phyloP scores from a whole-genome alignment of 164 flowering plant genomes.

The Euptelea pleiosperma region DNA sequence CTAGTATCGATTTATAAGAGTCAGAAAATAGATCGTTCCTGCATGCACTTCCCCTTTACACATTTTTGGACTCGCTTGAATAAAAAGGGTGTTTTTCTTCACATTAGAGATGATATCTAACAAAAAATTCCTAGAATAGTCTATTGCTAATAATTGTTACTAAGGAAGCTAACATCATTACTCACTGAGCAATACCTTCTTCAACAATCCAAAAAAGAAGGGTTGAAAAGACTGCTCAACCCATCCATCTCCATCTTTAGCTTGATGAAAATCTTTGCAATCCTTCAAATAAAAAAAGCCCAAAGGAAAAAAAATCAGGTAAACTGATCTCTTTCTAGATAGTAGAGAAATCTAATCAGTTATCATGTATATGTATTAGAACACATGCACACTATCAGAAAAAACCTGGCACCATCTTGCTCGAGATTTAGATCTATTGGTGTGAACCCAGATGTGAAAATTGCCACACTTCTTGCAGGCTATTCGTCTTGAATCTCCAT shows the following conservation, averaged over 20 bases:
- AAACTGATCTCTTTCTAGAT: neutral
- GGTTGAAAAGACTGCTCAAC: slow-evolving; percentile 89
- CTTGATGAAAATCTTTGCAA: slow-evolving; percentile 88
- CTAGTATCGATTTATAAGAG: no score
- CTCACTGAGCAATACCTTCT: slow-evolving; percentile 54
- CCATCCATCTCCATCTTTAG: slow-evolving; percentile 99
- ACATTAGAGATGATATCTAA: no score
- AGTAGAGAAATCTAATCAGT: slow-evolving; percentile 5
- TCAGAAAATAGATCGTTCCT: no score
- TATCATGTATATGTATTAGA: neutral
- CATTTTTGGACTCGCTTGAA: no score
- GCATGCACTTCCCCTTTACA: no score
- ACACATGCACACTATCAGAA: slow-evolving; percentile 4
- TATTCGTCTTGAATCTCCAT: slow-evolving; percentile 71
- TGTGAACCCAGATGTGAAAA: slow-evolving; percentile 72
- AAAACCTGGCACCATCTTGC: slow-evolving; percentile 99
- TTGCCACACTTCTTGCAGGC: slow-evolving; percentile 82
- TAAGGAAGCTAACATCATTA: neutral
- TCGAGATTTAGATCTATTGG: slow-evolving; percentile 61
- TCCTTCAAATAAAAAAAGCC: slow-evolving; percentile 51
- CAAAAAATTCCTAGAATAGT: no score
- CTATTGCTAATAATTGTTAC: neutral
- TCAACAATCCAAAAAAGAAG: slow-evolving; percentile 74
- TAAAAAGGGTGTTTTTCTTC: no score
- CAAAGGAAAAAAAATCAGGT: slow-evolving; percentile 12